phyloP scores from a whole-genome alignment of 2,329 filamentous ascomycete genomes.

The Volutella citrinella region DNA sequence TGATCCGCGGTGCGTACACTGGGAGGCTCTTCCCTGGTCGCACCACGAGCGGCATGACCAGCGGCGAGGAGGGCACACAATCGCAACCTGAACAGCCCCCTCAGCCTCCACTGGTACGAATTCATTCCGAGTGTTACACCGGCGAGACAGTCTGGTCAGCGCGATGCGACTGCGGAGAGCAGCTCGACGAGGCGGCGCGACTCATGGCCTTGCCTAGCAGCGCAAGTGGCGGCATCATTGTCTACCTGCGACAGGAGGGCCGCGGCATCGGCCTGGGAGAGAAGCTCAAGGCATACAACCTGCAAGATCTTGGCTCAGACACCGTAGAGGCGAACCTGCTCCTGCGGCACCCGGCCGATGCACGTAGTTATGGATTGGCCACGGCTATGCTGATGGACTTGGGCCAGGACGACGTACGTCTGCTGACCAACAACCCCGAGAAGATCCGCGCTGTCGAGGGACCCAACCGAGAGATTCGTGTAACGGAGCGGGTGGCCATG shows the following conservation, averaged over 20 bases:
- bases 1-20: conserved; percentile 91
- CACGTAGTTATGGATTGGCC: conserved; percentile 90
- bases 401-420: conserved; percentile 70
- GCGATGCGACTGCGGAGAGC: conserved; percentile 95
- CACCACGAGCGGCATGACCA: conserved; percentile 65
- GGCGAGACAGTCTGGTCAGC: conserved; percentile 98
- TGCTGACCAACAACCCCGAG: conserved; percentile 96
- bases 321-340: conserved; percentile 95
- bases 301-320: conserved; percentile 95
- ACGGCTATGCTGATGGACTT: conserved; percentile 92
- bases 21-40: conserved; percentile 84
- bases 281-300: conserved; percentile 96
- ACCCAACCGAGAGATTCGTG: conserved; percentile 79
- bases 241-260: conserved; percentile 94
- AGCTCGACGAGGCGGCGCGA: conserved; percentile 91
- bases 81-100: conserved; percentile 9
- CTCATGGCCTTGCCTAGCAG: conserved; percentile 75
- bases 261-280: conserved; percentile 91
- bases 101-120: conserved; percentile 71
- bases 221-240: conserved; percentile 77
- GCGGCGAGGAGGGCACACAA: conserved; percentile 29
- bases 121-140: conserved; percentile 98
- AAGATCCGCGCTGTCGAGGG: conserved; percentile 95
- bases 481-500: conserved; percentile 91
- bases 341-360: conserved; percentile 88